phyloP scores from a whole-genome alignment of 2,329 filamentous ascomycete genomes.

The Colletotrichum orchidophilum region DNA sequence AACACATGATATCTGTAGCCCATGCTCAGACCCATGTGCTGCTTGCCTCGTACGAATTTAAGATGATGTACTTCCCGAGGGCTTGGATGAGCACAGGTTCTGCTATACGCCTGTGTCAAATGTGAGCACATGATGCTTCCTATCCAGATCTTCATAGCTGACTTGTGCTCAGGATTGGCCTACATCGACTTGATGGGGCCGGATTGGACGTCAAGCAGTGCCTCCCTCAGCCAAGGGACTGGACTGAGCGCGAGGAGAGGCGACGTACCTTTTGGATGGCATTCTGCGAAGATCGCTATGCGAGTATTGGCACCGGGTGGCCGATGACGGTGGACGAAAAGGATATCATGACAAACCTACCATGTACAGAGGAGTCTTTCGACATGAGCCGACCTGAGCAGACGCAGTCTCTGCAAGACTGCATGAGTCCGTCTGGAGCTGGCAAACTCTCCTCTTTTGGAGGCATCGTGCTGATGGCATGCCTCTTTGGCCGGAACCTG shows the following conservation, averaged over 20 bases:
- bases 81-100: constrained; percentile 94
- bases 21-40: constrained; percentile 88
- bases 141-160: neutral
- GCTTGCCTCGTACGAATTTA: constrained; percentile 89
- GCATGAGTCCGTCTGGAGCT: constrained; percentile 76
- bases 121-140: constrained; percentile 60
- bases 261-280: constrained; percentile 95
- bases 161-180: constrained; percentile 76
- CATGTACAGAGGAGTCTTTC: constrained; percentile 85
- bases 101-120: constrained; percentile 82
- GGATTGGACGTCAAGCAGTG: constrained; percentile 94
- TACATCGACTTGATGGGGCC: constrained; percentile 84
- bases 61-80: constrained; percentile 95
- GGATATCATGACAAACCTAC: constrained; percentile 89
- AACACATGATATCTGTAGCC: constrained; percentile 84
- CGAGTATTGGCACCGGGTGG: constrained; percentile 97
- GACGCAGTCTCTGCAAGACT: constrained; percentile 75
- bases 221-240: constrained; percentile 85
- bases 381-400: constrained; percentile 80
- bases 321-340: constrained; percentile 93
- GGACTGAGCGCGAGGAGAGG: constrained; percentile 92
- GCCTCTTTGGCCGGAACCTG: constrained; percentile 89
- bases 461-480: constrained; percentile 85
- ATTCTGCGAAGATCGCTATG: constrained; percentile 90
- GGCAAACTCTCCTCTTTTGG: constrained; percentile 80